Conservation (phyloP, 176 grass and related monocot species). For the Hordeum marinum region DNA sequence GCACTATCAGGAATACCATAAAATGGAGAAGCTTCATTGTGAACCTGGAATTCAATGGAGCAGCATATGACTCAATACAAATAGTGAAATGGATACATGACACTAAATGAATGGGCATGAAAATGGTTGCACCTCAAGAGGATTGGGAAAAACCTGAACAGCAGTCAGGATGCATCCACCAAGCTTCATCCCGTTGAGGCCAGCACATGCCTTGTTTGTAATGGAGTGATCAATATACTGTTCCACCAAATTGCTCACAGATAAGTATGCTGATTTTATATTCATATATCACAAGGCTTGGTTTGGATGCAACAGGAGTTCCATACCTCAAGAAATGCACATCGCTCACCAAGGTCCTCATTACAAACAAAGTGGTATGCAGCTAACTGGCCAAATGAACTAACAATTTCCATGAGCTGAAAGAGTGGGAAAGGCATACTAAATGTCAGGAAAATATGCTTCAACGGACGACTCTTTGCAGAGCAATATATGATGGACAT, state of each 20-base stretch:
- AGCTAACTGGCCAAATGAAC: slow-evolving; percentile 73
- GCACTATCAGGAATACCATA: slow-evolving; percentile 77
- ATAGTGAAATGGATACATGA: slow-evolving; percentile 18
- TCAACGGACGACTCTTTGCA: slow-evolving; percentile 8
- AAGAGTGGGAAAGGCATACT: slow-evolving; percentile 28
- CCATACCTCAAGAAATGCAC: slow-evolving; percentile 93
- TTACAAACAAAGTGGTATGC: slow-evolving; percentile 62
- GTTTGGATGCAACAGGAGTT: slow-evolving; percentile 6
- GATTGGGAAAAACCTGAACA: slow-evolving; percentile 53
- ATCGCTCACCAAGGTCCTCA: slow-evolving; percentile 58
- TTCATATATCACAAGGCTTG: slow-evolving; percentile 7
- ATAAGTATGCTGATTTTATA: slow-evolving; percentile 11
- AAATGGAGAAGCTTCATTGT: slow-evolving; percentile 40
- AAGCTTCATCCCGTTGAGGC: slow-evolving; percentile 90
- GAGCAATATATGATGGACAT: slow-evolving; percentile 22
- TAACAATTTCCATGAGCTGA: slow-evolving; percentile 91
- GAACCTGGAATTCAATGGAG: slow-evolving; percentile 35
- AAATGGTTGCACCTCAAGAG: slow-evolving; percentile 43
- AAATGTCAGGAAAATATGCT: slow-evolving; percentile 12
- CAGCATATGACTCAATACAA: slow-evolving; percentile 16
- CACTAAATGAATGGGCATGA: slow-evolving; percentile 15
- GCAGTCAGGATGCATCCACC: slow-evolving; percentile 67
- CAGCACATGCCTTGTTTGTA: slow-evolving; percentile 87
- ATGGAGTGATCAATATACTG: slow-evolving; percentile 78
- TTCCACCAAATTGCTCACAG: slow-evolving; percentile 30